Conservation (phyloP, 2,329 filamentous ascomycete species). For the Diaporthe vexans region DNA sequence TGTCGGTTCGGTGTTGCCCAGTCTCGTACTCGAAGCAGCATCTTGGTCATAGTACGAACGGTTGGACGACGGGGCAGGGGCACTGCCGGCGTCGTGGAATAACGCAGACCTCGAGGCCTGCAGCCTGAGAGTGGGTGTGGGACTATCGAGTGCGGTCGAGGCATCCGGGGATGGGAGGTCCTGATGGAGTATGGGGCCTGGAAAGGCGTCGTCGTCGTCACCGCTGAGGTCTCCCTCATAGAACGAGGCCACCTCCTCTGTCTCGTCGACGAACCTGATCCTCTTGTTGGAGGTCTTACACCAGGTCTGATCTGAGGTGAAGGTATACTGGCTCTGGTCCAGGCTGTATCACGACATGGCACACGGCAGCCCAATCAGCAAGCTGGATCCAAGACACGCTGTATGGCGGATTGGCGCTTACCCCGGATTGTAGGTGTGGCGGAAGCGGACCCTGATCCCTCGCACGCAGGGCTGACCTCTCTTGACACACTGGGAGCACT, state of each 20-base stretch:
- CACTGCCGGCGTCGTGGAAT: neutral
- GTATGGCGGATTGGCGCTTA: slow-evolving; percentile 5
- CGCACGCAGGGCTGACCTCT: slow-evolving; percentile 36
- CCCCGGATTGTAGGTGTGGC: slow-evolving; percentile 37
- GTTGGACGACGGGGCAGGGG: neutral
- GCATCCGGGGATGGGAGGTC: slow-evolving; percentile 1
- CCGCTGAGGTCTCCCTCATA: slow-evolving; percentile 31
- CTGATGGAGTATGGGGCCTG: neutral
- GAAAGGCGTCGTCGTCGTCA: slow-evolving; percentile 6
- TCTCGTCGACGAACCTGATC: slow-evolving; percentile 38
- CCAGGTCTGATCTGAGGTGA: slow-evolving; percentile 34
- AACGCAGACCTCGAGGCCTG: neutral
- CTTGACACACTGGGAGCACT: slow-evolving; percentile 38
- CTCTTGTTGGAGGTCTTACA: slow-evolving; percentile 37
- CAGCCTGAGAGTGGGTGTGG: neutral
- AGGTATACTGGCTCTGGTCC: slow-evolving; percentile 28
- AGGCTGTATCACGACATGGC: neutral
- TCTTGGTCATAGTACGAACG: slow-evolving; percentile 4
- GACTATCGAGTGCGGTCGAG: slow-evolving; percentile 2
- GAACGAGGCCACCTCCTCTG: slow-evolving; percentile 33
- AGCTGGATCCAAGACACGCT: neutral
- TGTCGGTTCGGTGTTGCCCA: neutral
- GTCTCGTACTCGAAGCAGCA: neutral
- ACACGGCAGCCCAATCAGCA: slow-evolving; percentile 11
- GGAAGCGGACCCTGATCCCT: slow-evolving; percentile 38